phyloP scores from a whole-genome alignment of 176 grass and related monocot species.

The Chrysopogon serrulatus region DNA sequence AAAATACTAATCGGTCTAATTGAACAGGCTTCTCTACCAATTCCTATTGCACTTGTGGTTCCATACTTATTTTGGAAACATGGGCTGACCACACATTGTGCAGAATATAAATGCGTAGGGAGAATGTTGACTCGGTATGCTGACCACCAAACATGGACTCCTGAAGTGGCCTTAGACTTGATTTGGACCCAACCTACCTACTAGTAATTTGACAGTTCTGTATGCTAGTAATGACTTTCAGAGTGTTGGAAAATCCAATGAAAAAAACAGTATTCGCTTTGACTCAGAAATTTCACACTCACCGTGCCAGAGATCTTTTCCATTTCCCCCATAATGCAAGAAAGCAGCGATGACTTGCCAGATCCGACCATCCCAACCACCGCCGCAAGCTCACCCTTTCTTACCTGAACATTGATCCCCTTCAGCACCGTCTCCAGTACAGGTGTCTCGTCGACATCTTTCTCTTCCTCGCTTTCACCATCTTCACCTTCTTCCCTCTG shows the following conservation, averaged over 20 bases:
- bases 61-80: too few relatives aligned
- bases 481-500: background rate
- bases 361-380: slow-evolving; percentile 63
- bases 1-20: background rate
- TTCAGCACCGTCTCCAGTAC: slow-evolving; percentile 39
- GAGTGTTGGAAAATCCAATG: background rate
- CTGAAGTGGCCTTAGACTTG: background rate
- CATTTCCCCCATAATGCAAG: slow-evolving; percentile 73
- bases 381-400: slow-evolving; percentile 35
- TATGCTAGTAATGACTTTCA: background rate
- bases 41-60: too few relatives aligned
- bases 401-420: slow-evolving; percentile 37
- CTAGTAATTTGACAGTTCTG: background rate
- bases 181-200: background rate
- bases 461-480: background rate
- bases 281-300: background rate
- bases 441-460: background rate
- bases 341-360: slow-evolving; percentile 68
- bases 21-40: too few relatives aligned
- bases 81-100: too few relatives aligned
- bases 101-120: too few relatives aligned
- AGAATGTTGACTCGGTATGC: background rate
- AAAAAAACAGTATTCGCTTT: background rate
- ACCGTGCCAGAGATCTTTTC: slow-evolving; percentile 53
- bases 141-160: background rate